Evolutionary conservation across 2,329 filamentous ascomycete species (phyloP).

Genomic region (Epichloe scottii): DNA sequence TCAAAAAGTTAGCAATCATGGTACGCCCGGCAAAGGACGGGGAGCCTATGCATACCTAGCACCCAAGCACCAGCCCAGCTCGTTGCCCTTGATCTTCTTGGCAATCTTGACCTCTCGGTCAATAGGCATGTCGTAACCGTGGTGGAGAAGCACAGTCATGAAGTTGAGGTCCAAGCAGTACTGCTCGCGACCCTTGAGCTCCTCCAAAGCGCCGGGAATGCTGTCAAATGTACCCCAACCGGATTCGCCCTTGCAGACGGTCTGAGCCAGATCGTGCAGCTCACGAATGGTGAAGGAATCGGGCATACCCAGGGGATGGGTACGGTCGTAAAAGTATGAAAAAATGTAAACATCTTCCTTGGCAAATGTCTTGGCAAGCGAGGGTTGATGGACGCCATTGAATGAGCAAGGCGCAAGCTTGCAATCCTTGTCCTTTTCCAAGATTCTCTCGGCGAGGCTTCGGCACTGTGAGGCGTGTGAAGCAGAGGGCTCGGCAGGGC

Average conservation of each 20-base stretch:
- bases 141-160: constrained; percentile 85
- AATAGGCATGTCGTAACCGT: constrained; percentile 95
- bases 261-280: constrained; percentile 71
- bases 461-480: constrained; percentile 90
- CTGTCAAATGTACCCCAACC: constrained; percentile 72
- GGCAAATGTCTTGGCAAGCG: constrained; percentile 81
- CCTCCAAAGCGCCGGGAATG: constrained; percentile 64
- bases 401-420: constrained; percentile 88
- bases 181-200: constrained; percentile 73
- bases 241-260: constrained; percentile 68
- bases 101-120: constrained; percentile 94
- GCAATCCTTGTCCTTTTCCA: constrained; percentile 78
- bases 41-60: constrained; percentile 57
- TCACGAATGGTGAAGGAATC: constrained; percentile 88
- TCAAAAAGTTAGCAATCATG: constrained; percentile 8
- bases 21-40: neutral
- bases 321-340: constrained; percentile 96
- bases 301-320: constrained; percentile 91
- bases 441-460: constrained; percentile 75
- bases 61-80: constrained; percentile 94
- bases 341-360: constrained; percentile 91
- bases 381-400: constrained; percentile 92
- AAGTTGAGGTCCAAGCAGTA: constrained; percentile 94
- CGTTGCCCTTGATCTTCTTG: constrained; percentile 97
- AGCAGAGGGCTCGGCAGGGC: constrained; percentile 60